A percentile compares a stretch with the other conserved stretches of the same genome.
Evolutionary conservation across 805 yeast species (phyloP).

Genomic region (Saccharomycopsis fibuligera): DNA sequence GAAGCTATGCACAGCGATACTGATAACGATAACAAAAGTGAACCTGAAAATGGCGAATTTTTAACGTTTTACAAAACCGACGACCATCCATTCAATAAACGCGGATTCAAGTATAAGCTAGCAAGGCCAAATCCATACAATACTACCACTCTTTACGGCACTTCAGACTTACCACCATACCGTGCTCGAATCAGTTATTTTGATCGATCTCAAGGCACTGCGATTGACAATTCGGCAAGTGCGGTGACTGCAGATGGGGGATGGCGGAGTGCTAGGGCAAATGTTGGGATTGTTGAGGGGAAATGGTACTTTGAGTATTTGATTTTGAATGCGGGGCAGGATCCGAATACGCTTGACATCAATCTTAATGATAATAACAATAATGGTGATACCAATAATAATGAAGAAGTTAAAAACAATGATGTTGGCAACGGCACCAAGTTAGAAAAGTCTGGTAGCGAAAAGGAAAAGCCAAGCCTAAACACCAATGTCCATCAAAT

Average conservation of each 20-base stretch:
- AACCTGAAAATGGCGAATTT: neutral
- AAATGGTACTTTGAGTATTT: slow-evolving; percentile 72
- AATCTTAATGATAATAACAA: slow-evolving; percentile 11
- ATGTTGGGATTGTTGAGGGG: slow-evolving; percentile 74
- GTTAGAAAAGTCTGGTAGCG: no score
- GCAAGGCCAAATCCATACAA: slow-evolving; percentile 67
- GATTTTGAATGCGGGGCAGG: slow-evolving; percentile 38
- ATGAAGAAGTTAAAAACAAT: no score
- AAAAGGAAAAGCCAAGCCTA: no score
- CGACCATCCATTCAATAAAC: slow-evolving; percentile 73
- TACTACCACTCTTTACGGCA: slow-evolving; percentile 51
- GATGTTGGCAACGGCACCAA: no score
- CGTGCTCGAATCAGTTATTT: slow-evolving; percentile 50
- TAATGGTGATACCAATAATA: no score
- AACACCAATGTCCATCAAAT: slow-evolving; percentile 28
- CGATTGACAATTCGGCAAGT: slow-evolving; percentile 32
- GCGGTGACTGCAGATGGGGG: slow-evolving; percentile 59
- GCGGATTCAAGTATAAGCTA: slow-evolving; percentile 76
- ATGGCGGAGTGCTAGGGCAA: slow-evolving; percentile 74
- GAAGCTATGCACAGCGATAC: neutral
- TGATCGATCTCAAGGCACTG: slow-evolving; percentile 61
- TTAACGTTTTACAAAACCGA: slow-evolving; percentile 41
- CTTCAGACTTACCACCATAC: slow-evolving; percentile 70
- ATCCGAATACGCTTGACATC: slow-evolving; percentile 12
- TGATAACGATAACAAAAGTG: neutral